Percentiles rank a stretch among this genome's conserved stretches.
phyloP scores from a whole-genome alignment of 1,284 basidiomycete species.

The Apiotrichum domesticum region DNA sequence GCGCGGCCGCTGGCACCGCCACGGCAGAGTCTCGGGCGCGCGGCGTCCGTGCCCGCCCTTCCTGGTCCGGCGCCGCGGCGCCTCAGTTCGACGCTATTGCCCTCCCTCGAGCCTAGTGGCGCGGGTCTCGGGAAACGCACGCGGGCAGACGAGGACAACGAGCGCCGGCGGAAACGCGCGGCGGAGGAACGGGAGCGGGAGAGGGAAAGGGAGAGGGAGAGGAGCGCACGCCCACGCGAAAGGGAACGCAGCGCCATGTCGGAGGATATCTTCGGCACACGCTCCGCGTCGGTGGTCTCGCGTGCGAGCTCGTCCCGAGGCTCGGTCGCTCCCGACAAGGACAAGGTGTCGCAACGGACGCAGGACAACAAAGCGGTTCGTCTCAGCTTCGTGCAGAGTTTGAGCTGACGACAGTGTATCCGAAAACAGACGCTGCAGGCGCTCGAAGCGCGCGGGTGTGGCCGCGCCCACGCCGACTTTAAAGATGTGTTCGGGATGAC shows the following conservation, averaged over 20 bases:
- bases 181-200: too few species aligned
- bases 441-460: slow-evolving; percentile 29
- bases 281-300: slow-evolving; percentile 6
- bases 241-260: neutral
- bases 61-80: too few species aligned
- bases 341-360: slow-evolving; percentile 28
- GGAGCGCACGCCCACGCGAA: too few species aligned
- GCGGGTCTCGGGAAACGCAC: slow-evolving; percentile 30
- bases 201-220: too few species aligned
- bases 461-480: slow-evolving; percentile 32
- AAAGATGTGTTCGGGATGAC: slow-evolving; percentile 41
- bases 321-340: neutral
- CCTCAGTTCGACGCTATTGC: too few species aligned
- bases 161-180: too few species aligned
- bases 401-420: slow-evolving; percentile 25
- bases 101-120: neutral
- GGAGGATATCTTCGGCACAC: slow-evolving; percentile 41
- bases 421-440: slow-evolving; percentile 36
- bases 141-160: slow-evolving; percentile 13
- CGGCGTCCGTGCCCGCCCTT: too few species aligned
- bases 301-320: neutral
- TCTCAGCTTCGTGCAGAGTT: neutral
- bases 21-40: too few species aligned
- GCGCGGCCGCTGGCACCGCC: too few species aligned
- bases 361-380: slow-evolving; percentile 37